A percentile compares a stretch with the other conserved stretches of the same genome.
Conservation (phyloP, 805 yeast genomes). For the Kodamaea kakaduensis region DNA sequence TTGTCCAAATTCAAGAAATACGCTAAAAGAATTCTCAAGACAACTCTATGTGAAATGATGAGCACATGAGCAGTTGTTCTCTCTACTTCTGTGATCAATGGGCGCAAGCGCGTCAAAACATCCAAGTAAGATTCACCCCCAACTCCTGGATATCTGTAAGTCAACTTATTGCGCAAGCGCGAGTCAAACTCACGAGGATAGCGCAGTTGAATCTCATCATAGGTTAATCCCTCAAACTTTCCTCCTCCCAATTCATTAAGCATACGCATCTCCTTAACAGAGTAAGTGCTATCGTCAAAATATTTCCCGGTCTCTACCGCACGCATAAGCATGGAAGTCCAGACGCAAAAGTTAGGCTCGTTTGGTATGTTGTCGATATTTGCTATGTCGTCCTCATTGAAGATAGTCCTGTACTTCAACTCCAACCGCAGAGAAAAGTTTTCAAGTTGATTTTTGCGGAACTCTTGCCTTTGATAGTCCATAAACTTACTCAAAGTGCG, state of each 20-base stretch:
- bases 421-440: slow-evolving; percentile 45
- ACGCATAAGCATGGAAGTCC: slow-evolving; percentile 86
- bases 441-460: slow-evolving; percentile 58
- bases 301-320: slow-evolving; percentile 72
- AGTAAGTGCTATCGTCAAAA: slow-evolving; percentile 71
- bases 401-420: slow-evolving; percentile 35
- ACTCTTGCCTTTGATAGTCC: slow-evolving; percentile 62
- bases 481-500: slow-evolving; percentile 72
- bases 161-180: slow-evolving; percentile 70
- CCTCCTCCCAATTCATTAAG: slow-evolving; percentile 94
- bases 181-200: slow-evolving; percentile 78
- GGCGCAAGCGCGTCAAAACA: slow-evolving; percentile 84
- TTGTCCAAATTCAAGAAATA: slow-evolving; percentile 81
- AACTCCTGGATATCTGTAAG: slow-evolving; percentile 92
- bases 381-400: slow-evolving; percentile 22
- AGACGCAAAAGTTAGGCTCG: slow-evolving; percentile 80
- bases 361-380: slow-evolving; percentile 32
- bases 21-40: slow-evolving; percentile 79
- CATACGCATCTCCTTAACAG: slow-evolving; percentile 86
- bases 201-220: slow-evolving; percentile 69
- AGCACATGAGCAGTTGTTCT: slow-evolving; percentile 84
- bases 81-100: slow-evolving; percentile 89
- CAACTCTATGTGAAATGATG: slow-evolving; percentile 85
- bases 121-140: slow-evolving; percentile 96
- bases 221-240: slow-evolving; percentile 87